Percentiles rank a stretch among this genome's conserved stretches.
Evolutionary conservation across 495 filamentous ascomycete genomes (phyloP).

Genomic region (Hypoxylon intermedium): DNA sequence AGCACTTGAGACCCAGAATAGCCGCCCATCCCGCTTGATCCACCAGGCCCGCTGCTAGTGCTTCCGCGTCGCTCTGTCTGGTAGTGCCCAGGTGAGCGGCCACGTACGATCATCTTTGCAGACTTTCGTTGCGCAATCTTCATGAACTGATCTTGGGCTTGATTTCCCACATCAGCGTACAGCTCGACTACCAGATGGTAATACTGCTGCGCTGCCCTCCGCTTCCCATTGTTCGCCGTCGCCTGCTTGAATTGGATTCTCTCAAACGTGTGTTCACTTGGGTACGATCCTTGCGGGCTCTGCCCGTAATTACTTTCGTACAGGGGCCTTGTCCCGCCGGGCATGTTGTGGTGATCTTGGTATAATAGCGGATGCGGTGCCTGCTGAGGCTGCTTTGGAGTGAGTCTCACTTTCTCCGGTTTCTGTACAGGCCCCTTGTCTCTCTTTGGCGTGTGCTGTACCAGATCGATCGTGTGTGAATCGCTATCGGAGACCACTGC

Average conservation of each 20-base stretch:
- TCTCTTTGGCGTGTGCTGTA: slow-evolving; percentile 94
- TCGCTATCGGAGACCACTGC: slow-evolving; percentile 81
- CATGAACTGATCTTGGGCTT: slow-evolving; percentile 62
- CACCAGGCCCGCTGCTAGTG: slow-evolving; percentile 74
- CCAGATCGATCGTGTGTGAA: slow-evolving; percentile 81
- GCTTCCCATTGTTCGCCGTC: slow-evolving; percentile 94
- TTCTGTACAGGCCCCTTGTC: slow-evolving; percentile 88
- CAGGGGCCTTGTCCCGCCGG: slow-evolving; percentile 45
- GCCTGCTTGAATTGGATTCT: slow-evolving; percentile 96
- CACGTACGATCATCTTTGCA: slow-evolving; percentile 89
- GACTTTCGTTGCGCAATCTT: slow-evolving; percentile 83
- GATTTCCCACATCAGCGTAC: slow-evolving; percentile 72
- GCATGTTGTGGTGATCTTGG: slow-evolving; percentile 45
- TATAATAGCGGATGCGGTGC: slow-evolving; percentile 49
- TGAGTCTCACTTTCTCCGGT: slow-evolving; percentile 73
- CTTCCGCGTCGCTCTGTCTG: slow-evolving; percentile 79
- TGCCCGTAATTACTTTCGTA: slow-evolving; percentile 52
- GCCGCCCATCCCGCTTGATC: slow-evolving; percentile 55
- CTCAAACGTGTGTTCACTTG: slow-evolving; percentile 77
- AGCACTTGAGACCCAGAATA: slow-evolving; percentile 49
- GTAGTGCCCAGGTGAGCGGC: slow-evolving; percentile 92
- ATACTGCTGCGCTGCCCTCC: slow-evolving; percentile 89
- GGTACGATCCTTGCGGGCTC: slow-evolving; percentile 48
- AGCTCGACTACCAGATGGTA: slow-evolving; percentile 93
- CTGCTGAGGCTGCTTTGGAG: slow-evolving; percentile 67